These are phyloP conservation scores for Iberis amara DNA, from an alignment of 441 rosid genomes.

Conservation along the genomic window DNA sequence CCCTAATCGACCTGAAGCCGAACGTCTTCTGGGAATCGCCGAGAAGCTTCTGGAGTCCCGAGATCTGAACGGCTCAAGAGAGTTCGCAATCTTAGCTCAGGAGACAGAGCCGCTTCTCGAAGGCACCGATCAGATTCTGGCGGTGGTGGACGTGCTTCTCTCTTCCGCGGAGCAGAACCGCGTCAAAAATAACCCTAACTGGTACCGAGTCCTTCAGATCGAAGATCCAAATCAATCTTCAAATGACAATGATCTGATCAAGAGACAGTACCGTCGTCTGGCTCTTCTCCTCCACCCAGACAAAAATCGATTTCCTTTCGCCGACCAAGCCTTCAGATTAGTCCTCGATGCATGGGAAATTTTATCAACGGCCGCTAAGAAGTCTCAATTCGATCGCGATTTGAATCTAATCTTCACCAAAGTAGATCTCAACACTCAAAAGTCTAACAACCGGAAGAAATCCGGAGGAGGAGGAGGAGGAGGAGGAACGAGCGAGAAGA, in stretches of 20 bases:
- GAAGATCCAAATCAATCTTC: slow-evolving; percentile 38
- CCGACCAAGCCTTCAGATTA: slow-evolving; percentile 84
- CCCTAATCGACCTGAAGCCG: slow-evolving; percentile 56
- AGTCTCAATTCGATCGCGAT: slow-evolving; percentile 55
- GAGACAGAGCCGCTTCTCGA: slow-evolving; percentile 79
- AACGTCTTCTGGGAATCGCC: slow-evolving; percentile 76
- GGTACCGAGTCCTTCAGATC: slow-evolving; percentile 84
- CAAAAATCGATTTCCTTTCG: slow-evolving; percentile 67
- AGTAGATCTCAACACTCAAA: slow-evolving; percentile 46
- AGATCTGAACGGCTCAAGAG: slow-evolving; percentile 64
- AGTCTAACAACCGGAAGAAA: neutral
- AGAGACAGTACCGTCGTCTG: slow-evolving; percentile 73
- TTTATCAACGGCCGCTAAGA: slow-evolving; percentile 49
- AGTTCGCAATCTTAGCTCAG: slow-evolving; percentile 76
- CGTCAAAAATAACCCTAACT: slow-evolving; percentile 58
- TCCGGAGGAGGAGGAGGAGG: too few species aligned
- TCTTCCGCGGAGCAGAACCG: slow-evolving; percentile 46
- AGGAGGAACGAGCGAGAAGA: slow-evolving; percentile 22
- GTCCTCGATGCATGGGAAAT: slow-evolving; percentile 86
- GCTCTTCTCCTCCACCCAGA: slow-evolving; percentile 90
- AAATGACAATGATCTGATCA: slow-evolving; percentile 54
- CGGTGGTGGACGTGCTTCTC: slow-evolving; percentile 68
- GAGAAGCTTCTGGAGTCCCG: slow-evolving; percentile 68
- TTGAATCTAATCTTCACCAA: slow-evolving; percentile 43
- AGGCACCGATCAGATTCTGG: slow-evolving; percentile 87